A percentile compares a stretch with the other conserved stretches of the same genome.
phyloP scores from a whole-genome alignment of 73 alveolate species.

The Blepharisma japonicum region DNA sequence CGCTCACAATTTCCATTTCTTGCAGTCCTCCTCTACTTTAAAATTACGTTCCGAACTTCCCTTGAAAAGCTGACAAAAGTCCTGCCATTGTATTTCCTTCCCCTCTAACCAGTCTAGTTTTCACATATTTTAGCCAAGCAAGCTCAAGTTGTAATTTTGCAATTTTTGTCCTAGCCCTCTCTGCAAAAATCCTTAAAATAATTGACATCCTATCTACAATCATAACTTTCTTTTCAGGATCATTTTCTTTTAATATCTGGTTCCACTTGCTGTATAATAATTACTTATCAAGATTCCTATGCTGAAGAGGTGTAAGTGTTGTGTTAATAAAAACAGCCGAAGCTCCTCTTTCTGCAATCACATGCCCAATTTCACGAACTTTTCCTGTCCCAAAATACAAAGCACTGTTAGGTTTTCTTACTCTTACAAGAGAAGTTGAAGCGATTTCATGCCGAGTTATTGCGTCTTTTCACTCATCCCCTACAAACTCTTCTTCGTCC shows the following conservation, averaged over 20 bases:
- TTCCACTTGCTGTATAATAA: slow-evolving; percentile 32
- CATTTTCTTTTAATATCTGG: slow-evolving; percentile 31
- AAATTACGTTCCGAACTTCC: slow-evolving; percentile 22
- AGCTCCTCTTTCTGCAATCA: slow-evolving; percentile 51
- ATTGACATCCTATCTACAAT: slow-evolving; percentile 82
- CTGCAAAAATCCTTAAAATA: slow-evolving; percentile 80
- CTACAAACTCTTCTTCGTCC: slow-evolving; percentile 49
- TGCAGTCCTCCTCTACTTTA: slow-evolving; percentile 43
- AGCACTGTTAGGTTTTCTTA: slow-evolving; percentile 53
- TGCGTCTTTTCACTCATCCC: slow-evolving; percentile 74
- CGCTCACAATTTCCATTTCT: slow-evolving; percentile 67
- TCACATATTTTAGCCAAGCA: slow-evolving; percentile 76
- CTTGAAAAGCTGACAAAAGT: slow-evolving; percentile 49
- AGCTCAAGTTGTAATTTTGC: slow-evolving; percentile 72
- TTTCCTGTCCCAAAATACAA: slow-evolving; percentile 77
- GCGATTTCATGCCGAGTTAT: slow-evolving; percentile 65
- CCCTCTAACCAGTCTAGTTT: slow-evolving; percentile 71
- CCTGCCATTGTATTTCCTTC: slow-evolving; percentile 67
- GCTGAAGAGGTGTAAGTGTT: slow-evolving; percentile 63
- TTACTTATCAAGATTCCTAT: slow-evolving; percentile 75
- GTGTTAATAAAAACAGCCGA: slow-evolving; percentile 71
- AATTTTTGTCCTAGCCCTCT: slow-evolving; percentile 63
- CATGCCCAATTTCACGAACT: slow-evolving; percentile 60
- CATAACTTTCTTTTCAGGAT: slow-evolving; percentile 46
- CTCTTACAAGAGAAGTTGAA: slow-evolving; percentile 59